phyloP scores from a whole-genome alignment of 2,329 filamentous ascomycete species.

The Hawksworthiomyces lignivorus region DNA sequence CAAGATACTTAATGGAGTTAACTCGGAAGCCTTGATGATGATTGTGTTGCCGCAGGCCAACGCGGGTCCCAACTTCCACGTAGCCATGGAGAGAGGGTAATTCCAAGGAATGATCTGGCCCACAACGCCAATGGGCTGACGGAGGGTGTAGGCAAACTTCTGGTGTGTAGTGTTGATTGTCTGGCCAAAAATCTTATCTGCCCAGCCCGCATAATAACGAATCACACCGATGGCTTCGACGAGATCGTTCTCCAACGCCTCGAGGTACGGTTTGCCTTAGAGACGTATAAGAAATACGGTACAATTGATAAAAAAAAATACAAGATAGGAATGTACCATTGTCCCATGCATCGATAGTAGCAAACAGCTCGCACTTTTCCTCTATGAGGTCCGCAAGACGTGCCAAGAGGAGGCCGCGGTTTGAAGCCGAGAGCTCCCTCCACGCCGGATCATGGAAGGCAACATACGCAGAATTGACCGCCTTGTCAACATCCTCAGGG shows the following conservation, averaged over 20 bases:
- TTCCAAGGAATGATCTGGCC: constrained; percentile 72
- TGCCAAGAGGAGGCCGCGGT: constrained; percentile 60
- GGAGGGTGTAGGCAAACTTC: constrained; percentile 70
- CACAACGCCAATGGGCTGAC: constrained; percentile 71
- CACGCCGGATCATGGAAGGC: constrained; percentile 62
- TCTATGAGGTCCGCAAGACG: constrained; percentile 64
- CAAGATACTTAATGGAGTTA: constrained; percentile 52
- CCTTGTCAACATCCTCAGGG: constrained; percentile 58
- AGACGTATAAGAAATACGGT: too few relatives aligned
- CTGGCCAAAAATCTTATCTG: constrained; percentile 72
- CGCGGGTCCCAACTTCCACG: constrained; percentile 65
- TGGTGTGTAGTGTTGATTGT: constrained; percentile 63
- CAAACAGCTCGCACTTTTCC: constrained; percentile 45
- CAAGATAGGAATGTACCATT: too few relatives aligned
- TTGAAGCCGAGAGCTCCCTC: constrained; percentile 57
- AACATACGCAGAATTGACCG: constrained; percentile 60
- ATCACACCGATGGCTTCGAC: constrained; percentile 39
- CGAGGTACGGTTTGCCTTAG: constrained; percentile 64
- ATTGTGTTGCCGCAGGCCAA: constrained; percentile 54
- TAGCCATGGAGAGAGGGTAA: constrained; percentile 62
- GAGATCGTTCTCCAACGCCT: constrained; percentile 58
- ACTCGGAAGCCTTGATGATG: constrained; percentile 54
- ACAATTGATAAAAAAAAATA: too few relatives aligned
- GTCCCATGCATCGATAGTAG: constrained; percentile 63
- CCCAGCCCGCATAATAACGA: constrained; percentile 72